A percentile compares a stretch with the other conserved stretches of the same genome.
Conservation (phyloP, 177 flowering plant species). For the Vitis hybrid region DNA sequence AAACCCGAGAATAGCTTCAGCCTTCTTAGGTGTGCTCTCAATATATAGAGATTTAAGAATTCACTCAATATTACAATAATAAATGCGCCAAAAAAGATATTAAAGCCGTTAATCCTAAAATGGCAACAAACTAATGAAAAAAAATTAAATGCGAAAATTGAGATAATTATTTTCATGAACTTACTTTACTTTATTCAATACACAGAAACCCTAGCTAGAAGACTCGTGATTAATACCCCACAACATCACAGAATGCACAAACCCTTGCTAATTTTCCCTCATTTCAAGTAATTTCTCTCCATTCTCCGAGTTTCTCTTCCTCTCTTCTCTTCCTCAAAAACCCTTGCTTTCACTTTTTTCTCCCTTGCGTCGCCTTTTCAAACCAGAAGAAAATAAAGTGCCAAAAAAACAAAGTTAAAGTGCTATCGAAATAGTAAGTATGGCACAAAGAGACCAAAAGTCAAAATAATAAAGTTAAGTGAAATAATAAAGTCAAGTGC, state of each 20-base stretch:
- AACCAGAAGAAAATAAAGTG: constrained; percentile 11
- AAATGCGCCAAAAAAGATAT: constrained; percentile 11
- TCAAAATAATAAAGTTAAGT: too few relatives aligned
- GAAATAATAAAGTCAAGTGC: too few relatives aligned
- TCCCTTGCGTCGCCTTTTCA: constrained; percentile 14
- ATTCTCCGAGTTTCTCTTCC: background rate
- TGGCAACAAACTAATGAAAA: background rate
- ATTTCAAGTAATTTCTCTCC: constrained; percentile 3
- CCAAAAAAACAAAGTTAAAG: background rate
- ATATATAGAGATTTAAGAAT: background rate
- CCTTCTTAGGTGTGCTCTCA: background rate
- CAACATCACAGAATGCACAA: too few relatives aligned
- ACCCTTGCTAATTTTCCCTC: background rate
- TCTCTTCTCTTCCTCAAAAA: constrained; percentile 19
- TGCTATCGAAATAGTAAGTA: background rate
- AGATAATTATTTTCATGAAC: background rate
- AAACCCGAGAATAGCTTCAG: constrained; percentile 13
- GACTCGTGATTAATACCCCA: too few relatives aligned
- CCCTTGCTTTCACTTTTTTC: constrained; percentile 8
- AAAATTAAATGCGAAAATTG: background rate
- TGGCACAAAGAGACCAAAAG: too few relatives aligned
- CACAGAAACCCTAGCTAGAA: constrained; percentile 24
- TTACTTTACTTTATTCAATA: constrained; percentile 14
- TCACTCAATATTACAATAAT: background rate
- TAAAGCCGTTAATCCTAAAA: constrained; percentile 6